These are phyloP conservation scores for Jimgerdemannia lactiflua DNA, from an alignment of 192 early-diverging fungal genomes.

Conservation along the genomic window DNA sequence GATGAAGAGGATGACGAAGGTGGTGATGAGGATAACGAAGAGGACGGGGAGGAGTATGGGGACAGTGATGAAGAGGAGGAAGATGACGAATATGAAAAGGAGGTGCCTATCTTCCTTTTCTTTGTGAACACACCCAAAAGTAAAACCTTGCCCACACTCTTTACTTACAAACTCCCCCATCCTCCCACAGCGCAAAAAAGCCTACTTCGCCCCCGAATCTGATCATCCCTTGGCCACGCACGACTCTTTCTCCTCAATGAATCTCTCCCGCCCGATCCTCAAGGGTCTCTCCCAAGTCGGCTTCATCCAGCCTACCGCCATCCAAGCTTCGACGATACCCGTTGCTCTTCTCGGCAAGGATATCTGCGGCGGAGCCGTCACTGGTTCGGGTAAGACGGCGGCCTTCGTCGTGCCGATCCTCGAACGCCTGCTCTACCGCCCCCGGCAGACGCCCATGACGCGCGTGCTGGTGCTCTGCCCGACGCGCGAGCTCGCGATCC, in stretches of 20 bases:
- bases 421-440: conserved; percentile 91
- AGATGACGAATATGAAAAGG: conserved; percentile 7
- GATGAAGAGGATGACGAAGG: conserved; percentile 44
- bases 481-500: conserved; percentile 97
- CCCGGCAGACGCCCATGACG: conserved; percentile 71
- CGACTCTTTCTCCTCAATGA: conserved; percentile 90
- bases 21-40: conserved; percentile 33
- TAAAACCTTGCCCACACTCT: too few relatives aligned
- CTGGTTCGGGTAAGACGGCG: conserved; percentile 98
- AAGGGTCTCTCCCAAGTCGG: conserved; percentile 87
- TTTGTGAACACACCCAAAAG: neutral
- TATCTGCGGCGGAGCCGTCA: conserved; percentile 97
- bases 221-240: conserved; percentile 40
- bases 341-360: conserved; percentile 94
- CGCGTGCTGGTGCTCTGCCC: conserved; percentile 93
- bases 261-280: conserved; percentile 93
- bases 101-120: neutral
- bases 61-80: conserved; percentile 27
- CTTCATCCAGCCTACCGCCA: conserved; percentile 90
- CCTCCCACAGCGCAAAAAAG: conserved; percentile 48
- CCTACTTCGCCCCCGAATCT: conserved; percentile 55
- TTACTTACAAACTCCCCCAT: too few relatives aligned
- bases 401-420: conserved; percentile 96
- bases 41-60: conserved; percentile 29
- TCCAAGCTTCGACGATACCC: conserved; percentile 92